A percentile compares a stretch with the other conserved stretches of the same genome.
These are phyloP conservation scores for Gentiana macrophylla DNA, from an alignment of 257 asterid species.

Conservation along the genomic window DNA sequence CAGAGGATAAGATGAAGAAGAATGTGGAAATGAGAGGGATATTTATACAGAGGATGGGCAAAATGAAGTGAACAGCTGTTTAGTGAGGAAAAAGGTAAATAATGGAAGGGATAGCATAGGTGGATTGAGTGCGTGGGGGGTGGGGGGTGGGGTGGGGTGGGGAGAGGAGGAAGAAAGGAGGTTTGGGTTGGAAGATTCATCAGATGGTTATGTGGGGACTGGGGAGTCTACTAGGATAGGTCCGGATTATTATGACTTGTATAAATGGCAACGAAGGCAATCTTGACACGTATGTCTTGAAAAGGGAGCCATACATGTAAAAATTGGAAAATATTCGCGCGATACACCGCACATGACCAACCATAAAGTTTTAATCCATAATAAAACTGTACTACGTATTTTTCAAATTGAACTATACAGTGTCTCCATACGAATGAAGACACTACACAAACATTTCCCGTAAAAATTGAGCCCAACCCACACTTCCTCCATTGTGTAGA, in stretches of 20 bases:
- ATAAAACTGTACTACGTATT: too few relatives aligned
- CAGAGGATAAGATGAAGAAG: background rate
- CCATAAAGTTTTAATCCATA: background rate
- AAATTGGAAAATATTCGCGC: background rate
- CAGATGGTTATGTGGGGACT: slow-evolving; percentile 3
- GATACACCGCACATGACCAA: background rate
- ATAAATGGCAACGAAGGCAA: background rate
- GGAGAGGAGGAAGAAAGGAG: too few relatives aligned
- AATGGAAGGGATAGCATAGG: slow-evolving; percentile 2
- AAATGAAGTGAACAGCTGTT: background rate
- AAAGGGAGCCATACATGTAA: background rate
- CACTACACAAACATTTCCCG: too few relatives aligned
- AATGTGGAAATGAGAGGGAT: background rate
- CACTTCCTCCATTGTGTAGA: too few relatives aligned
- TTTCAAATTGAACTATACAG: background rate
- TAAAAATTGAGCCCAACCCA: too few relatives aligned
- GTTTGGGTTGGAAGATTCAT: slow-evolving; percentile 11
- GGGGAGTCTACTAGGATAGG: background rate
- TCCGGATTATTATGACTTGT: slow-evolving; percentile 5
- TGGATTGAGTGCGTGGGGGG: background rate
- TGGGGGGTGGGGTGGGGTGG: slow-evolving; percentile 3
- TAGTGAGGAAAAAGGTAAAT: slow-evolving; percentile 1
- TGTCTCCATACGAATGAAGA: too few relatives aligned
- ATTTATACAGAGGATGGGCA: slow-evolving; percentile 4
- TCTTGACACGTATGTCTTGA: slow-evolving; percentile 7